Evolutionary conservation across 75 land plant species (phyloP).

Genomic region (Selaginella moellendorffii): DNA sequence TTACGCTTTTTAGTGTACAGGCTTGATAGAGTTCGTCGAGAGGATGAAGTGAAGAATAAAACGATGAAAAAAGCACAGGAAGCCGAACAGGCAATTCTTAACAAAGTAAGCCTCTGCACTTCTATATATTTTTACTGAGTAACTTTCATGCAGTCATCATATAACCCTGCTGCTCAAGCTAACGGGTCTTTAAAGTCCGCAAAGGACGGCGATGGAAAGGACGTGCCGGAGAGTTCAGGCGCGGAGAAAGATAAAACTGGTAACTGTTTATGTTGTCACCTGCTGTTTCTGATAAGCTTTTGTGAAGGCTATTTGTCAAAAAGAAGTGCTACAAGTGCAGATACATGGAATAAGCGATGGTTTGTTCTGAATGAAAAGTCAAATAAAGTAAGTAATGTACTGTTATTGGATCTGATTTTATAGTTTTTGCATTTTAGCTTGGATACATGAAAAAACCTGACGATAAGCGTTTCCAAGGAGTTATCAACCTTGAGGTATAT

Average conservation of each 20-base stretch:
- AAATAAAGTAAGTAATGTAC: conserved; percentile 45
- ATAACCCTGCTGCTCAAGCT: not conserved
- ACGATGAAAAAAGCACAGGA: conserved; percentile 63
- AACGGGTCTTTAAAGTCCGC: not conserved
- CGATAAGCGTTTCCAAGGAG: conserved; percentile 85
- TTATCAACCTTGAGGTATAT: conserved; percentile 76
- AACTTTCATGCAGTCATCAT: conserved; percentile 9
- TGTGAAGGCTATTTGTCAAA: conserved; percentile 59
- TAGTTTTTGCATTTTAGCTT: conserved; percentile 32
- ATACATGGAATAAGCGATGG: conserved; percentile 88
- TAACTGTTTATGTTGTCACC: not conserved
- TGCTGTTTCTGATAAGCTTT: not conserved
- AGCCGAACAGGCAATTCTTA: conserved; percentile 62
- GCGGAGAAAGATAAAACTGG: not conserved
- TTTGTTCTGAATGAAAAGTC: conserved; percentile 95
- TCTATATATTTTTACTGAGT: not conserved
- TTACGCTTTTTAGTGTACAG: conserved; percentile 20
- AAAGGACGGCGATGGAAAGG: conserved; percentile 62
- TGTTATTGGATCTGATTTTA: not conserved
- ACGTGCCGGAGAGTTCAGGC: conserved; percentile 13
- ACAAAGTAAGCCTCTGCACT: conserved; percentile 35
- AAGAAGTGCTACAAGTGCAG: conserved; percentile 63
- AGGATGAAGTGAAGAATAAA: conserved; percentile 68
- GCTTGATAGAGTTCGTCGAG: conserved; percentile 82
- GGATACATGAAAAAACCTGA: conserved; percentile 91